A percentile compares a stretch with the other conserved stretches of the same genome.
Conservation (phyloP, 2,329 filamentous ascomycete species). For the Thielaviopsis ethacetica region DNA sequence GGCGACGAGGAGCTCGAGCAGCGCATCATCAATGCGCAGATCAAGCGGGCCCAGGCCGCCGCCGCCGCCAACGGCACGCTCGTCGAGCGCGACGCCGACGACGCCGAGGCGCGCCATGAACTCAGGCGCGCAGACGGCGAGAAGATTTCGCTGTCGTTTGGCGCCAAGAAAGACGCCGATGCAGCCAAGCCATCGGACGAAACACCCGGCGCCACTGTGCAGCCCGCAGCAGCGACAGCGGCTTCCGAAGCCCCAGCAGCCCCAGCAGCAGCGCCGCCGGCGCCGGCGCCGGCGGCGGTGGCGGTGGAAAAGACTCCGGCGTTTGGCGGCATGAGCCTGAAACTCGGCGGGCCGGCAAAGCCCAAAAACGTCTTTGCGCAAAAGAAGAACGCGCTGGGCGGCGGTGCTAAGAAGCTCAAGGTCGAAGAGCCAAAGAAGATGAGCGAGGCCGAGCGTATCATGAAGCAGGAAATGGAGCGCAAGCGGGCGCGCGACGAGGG, state of each 20-base stretch:
- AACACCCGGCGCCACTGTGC: constrained; percentile 12
- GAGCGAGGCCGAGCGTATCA: constrained; percentile 75
- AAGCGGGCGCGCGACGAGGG: constrained; percentile 40
- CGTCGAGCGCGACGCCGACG: constrained; percentile 24
- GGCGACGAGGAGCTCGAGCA: constrained; percentile 85
- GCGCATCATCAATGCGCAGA: constrained; percentile 66
- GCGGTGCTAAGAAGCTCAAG: constrained; percentile 34
- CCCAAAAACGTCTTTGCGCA: constrained; percentile 55
- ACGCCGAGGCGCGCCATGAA: constrained; percentile 26
- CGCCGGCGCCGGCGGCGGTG: constrained; percentile 21
- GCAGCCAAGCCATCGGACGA: constrained; percentile 11
- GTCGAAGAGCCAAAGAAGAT: constrained; percentile 60
- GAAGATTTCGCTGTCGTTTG: constrained; percentile 58
- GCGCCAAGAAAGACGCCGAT: constrained; percentile 22
- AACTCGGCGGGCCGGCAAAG: constrained; percentile 38
- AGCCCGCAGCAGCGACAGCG: too few species aligned
- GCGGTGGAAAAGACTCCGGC: constrained; percentile 18
- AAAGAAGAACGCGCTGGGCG: constrained; percentile 9
- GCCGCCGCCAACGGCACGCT: constrained; percentile 29
- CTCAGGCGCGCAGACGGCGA: constrained; percentile 53
- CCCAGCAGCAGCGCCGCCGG: neutral
- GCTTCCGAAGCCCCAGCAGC: neutral
- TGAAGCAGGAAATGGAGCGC: constrained; percentile 67
- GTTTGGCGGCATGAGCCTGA: constrained; percentile 40
- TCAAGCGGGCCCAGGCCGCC: constrained; percentile 53